These are phyloP conservation scores for Fusarium praegraminearum DNA, from an alignment of 2,329 filamentous ascomycete genomes.

Conservation along the genomic window DNA sequence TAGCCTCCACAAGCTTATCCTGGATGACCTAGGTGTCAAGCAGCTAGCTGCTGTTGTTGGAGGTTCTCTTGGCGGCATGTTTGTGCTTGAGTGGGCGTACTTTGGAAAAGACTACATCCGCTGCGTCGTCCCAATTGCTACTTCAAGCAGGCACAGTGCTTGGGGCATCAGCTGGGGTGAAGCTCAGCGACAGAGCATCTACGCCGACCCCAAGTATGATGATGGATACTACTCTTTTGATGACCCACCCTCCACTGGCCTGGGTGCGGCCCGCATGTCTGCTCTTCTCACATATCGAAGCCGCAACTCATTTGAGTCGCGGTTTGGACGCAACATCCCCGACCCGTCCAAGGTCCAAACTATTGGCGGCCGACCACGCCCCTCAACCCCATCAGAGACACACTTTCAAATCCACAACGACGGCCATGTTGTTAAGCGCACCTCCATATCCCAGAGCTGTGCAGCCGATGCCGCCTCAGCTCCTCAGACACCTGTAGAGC, in stretches of 20 bases:
- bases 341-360: conserved; percentile 86
- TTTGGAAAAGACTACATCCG: conserved; percentile 88
- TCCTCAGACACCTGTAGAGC: conserved; percentile 41
- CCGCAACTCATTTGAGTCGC: conserved; percentile 94
- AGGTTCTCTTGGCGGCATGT: conserved; percentile 89
- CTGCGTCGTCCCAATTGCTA: conserved; percentile 84
- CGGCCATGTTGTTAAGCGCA: conserved; percentile 74
- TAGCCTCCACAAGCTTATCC: conserved; percentile 81
- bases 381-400: conserved; percentile 73
- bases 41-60: conserved; percentile 84
- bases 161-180: conserved; percentile 95
- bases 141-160: conserved; percentile 84
- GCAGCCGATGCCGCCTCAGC: conserved; percentile 49
- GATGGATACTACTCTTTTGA: conserved; percentile 93
- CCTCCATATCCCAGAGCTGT: conserved; percentile 62
- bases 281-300: conserved; percentile 95
- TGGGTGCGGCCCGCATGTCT: conserved; percentile 96
- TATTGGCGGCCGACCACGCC: conserved; percentile 76
- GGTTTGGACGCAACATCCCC: conserved; percentile 93
- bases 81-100: conserved; percentile 92
- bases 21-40: conserved; percentile 83
- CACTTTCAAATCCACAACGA: conserved; percentile 88
- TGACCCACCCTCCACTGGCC: conserved; percentile 86
- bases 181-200: conserved; percentile 91
- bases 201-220: conserved; percentile 97